A percentile compares a stretch with the other conserved stretches of the same genome.
Evolutionary conservation across 192 early-diverging fungal species (phyloP).

Genomic region (Podila clonocystis): DNA sequence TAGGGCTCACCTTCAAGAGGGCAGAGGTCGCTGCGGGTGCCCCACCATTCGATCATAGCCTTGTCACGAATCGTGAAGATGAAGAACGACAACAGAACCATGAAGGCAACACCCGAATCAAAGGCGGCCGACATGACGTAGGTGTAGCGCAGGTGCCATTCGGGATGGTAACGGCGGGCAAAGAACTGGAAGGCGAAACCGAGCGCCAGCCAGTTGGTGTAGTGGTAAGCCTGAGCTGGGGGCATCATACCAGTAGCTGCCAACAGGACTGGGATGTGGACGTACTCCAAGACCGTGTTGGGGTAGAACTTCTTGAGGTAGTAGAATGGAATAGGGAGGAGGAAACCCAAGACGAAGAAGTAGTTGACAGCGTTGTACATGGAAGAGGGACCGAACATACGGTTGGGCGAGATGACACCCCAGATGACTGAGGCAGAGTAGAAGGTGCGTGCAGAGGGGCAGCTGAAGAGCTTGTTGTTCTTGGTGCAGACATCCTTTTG

Average conservation of each 20-base stretch:
- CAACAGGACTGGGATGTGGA: conserved; percentile 63
- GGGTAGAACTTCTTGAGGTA: conserved; percentile 5
- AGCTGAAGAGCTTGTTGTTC: conserved; percentile 45
- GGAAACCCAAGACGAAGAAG: no score
- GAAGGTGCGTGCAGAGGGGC: conserved; percentile 29
- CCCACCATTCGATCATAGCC: no score
- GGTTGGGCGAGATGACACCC: no score
- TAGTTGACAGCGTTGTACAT: no score
- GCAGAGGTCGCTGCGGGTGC: no score
- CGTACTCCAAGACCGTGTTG: not conserved
- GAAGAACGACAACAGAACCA: conserved; percentile 50
- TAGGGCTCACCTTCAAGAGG: no score
- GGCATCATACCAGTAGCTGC: conserved; percentile 57
- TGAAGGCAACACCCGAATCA: conserved; percentile 50
- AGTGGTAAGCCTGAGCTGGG: conserved; percentile 53
- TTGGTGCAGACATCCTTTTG: conserved; percentile 49
- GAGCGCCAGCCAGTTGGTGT: conserved; percentile 29
- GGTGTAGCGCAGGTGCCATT: conserved; percentile 70
- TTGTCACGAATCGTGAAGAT: conserved; percentile 29
- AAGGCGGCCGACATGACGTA: conserved; percentile 64
- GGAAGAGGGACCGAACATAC: not conserved
- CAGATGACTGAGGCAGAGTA: no score
- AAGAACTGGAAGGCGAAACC: conserved; percentile 61
- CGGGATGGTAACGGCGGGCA: conserved; percentile 51
- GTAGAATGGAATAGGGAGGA: no score